Percentiles rank a stretch among this genome's conserved stretches.
phyloP scores from a whole-genome alignment of 352 stramenopile species.

The Globisporangium nunn region DNA sequence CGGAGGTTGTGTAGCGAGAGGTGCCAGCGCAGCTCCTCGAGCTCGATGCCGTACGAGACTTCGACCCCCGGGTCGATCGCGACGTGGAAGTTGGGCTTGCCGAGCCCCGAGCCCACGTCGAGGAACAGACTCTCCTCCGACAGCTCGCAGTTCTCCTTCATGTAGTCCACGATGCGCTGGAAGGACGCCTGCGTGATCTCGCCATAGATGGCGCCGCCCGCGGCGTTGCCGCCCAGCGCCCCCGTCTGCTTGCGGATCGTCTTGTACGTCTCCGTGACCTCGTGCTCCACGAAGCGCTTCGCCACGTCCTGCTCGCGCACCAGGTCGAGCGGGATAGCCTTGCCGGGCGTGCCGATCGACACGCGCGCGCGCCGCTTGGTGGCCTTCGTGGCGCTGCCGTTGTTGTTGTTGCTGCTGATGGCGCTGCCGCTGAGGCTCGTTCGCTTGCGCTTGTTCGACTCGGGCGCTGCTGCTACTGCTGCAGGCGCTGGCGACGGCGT shows the following conservation, averaged over 20 bases:
- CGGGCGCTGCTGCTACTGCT: not conserved
- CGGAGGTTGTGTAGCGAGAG: slow-evolving; percentile 92
- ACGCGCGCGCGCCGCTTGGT: slow-evolving; percentile 53
- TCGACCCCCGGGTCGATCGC: slow-evolving; percentile 93
- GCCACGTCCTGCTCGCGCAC: slow-evolving; percentile 56
- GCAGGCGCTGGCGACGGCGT: not conserved
- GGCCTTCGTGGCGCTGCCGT: slow-evolving; percentile 16
- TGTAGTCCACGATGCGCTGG: slow-evolving; percentile 93
- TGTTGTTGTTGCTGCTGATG: slow-evolving; percentile 8
- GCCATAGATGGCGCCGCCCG: slow-evolving; percentile 96
- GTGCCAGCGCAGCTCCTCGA: slow-evolving; percentile 93
- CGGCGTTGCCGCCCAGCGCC: slow-evolving; percentile 91
- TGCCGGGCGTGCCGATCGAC: slow-evolving; percentile 64
- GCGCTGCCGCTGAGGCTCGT: slow-evolving; percentile 26
- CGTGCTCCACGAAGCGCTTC: slow-evolving; percentile 70
- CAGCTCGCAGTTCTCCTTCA: slow-evolving; percentile 91
- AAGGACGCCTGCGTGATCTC: slow-evolving; percentile 96
- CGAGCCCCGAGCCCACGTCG: slow-evolving; percentile 95
- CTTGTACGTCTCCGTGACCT: slow-evolving; percentile 87
- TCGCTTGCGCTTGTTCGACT: slow-evolving; percentile 42
- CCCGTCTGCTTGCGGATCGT: slow-evolving; percentile 93
- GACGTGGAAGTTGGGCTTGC: slow-evolving; percentile 97
- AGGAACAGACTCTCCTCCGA: slow-evolving; percentile 89
- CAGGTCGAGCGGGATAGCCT: slow-evolving; percentile 56
- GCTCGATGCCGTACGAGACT: slow-evolving; percentile 94